Conservation (phyloP, 257 asterid species). For the Vinca minor region DNA sequence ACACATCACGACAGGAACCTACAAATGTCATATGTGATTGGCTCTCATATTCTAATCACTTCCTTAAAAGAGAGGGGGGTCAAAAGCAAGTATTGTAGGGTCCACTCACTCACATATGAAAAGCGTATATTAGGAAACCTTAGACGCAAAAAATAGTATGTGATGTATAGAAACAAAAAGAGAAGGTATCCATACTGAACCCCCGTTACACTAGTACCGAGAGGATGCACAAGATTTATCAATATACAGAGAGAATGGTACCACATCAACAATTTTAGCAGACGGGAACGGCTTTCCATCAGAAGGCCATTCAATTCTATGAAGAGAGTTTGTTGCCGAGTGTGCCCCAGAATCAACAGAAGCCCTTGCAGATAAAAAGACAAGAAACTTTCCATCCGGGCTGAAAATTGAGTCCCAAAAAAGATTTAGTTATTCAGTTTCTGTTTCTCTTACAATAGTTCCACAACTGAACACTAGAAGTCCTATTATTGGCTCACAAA, state of each 20-base stretch:
- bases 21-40: constrained; percentile 16
- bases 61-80: background rate
- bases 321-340: constrained; percentile 78
- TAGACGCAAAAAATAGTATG: background rate
- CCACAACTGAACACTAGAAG: background rate
- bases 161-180: background rate
- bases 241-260: constrained; percentile 25
- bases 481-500: background rate
- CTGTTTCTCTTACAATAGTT: background rate
- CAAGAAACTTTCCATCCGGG: constrained; percentile 69
- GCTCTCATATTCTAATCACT: background rate
- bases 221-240: background rate
- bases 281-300: constrained; percentile 39
- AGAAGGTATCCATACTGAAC: background rate
- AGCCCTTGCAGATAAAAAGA: constrained; percentile 66
- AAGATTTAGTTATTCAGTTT: background rate
- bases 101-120: background rate
- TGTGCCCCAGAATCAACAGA: constrained; percentile 81
- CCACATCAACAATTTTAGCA: constrained; percentile 56
- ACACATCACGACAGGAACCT: constrained; percentile 80
- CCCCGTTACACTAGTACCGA: background rate
- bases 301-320: constrained; percentile 71
- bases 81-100: background rate
- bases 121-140: background rate
- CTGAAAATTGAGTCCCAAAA: constrained; percentile 34